phyloP scores from a whole-genome alignment of 768 basidiomycete genomes.

The Suillus bovinus region DNA sequence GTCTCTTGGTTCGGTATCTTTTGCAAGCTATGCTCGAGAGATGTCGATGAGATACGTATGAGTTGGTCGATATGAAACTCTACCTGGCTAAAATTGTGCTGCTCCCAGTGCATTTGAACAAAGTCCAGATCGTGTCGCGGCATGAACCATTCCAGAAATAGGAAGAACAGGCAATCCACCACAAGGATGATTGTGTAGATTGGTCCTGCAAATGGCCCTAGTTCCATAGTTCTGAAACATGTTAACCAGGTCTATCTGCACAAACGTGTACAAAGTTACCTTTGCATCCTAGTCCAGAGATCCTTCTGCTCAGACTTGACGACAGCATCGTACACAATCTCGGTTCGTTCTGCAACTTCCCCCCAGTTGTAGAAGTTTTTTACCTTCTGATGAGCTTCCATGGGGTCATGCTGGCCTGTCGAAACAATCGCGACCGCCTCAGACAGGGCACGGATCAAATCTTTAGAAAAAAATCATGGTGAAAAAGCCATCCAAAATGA shows the following conservation, averaged over 20 bases:
- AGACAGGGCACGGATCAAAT: conserved; percentile 81
- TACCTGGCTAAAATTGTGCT: conserved; percentile 35
- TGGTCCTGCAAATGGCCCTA: conserved; percentile 80
- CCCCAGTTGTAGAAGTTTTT: conserved; percentile 87
- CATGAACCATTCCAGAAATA: conserved; percentile 80
- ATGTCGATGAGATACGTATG: background rate
- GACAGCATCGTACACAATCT: conserved; percentile 76
- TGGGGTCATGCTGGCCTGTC: conserved; percentile 70
- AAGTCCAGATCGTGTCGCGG: conserved; percentile 79
- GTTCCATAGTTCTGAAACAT: conserved; percentile 62
- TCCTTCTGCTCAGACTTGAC: conserved; percentile 60
- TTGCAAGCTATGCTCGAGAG: conserved; percentile 13
- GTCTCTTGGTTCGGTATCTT: conserved; percentile 4
- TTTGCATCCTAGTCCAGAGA: conserved; percentile 74
- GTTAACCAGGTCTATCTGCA: background rate
- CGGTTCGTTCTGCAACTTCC: conserved; percentile 77
- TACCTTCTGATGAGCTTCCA: conserved; percentile 73
- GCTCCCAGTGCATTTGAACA: conserved; percentile 66
- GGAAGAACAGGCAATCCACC: conserved; percentile 87
- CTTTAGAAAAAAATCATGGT: conserved; percentile 41
- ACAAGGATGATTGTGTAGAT: conserved; percentile 88
- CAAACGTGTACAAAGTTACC: conserved; percentile 45
- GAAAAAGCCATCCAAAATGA: background rate
- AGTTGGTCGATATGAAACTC: conserved; percentile 15
- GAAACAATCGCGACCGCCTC: conserved; percentile 75